A percentile compares a stretch with the other conserved stretches of the same genome.
Conservation (phyloP, 1,139 yeast species). For the Lodderomyces parapsilosis region DNA sequence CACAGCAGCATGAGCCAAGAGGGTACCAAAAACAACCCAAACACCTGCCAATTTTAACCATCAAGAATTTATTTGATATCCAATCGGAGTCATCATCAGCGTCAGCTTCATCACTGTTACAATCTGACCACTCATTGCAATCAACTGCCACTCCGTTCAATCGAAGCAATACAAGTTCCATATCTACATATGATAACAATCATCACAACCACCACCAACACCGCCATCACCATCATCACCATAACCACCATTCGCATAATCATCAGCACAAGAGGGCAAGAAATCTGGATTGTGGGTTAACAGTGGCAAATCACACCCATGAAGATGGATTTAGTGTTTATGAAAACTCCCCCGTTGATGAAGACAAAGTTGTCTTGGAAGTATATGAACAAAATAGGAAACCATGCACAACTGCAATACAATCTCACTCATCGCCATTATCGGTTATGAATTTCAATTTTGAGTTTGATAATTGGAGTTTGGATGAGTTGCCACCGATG, state of each 20-base stretch:
- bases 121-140: slow-evolving; percentile 1
- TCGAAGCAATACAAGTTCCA: slow-evolving; percentile 6
- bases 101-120: slow-evolving; percentile 5
- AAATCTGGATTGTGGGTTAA: neutral
- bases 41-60: slow-evolving; percentile 6
- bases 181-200: slow-evolving; percentile 3
- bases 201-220: no score
- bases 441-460: slow-evolving; percentile 5
- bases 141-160: neutral
- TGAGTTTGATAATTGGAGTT: slow-evolving; percentile 9
- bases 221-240: neutral
- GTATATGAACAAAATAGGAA: slow-evolving; percentile 4
- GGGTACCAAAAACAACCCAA: slow-evolving; percentile 3
- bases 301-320: neutral
- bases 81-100: slow-evolving; percentile 7
- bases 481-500: slow-evolving; percentile 6
- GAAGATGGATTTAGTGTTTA: neutral
- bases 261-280: slow-evolving; percentile 1
- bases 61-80: slow-evolving; percentile 8
- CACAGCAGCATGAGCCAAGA: slow-evolving; percentile 1
- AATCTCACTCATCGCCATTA: neutral
- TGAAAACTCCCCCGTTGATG: neutral
- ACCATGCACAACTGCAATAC: neutral
- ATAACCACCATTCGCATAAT: neutral
- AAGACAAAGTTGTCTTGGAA: slow-evolving; percentile 3